Evolutionary conservation across 257 asterid species (phyloP), one percentile per base, ranked within the genome.

Genomic region (Linderniella brevidens): DNA sequence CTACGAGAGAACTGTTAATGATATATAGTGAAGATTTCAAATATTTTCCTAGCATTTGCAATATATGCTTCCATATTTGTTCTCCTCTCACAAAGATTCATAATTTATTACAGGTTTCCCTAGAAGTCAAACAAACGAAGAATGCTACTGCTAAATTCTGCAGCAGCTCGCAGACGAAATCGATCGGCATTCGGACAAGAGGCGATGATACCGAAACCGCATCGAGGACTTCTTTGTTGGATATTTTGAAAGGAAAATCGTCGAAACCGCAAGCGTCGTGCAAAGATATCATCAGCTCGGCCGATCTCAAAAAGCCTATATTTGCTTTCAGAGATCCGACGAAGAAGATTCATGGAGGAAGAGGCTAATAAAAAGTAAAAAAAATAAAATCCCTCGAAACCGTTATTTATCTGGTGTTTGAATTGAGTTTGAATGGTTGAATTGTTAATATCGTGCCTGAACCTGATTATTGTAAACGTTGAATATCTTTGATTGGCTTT

Each of bases 321-420:
- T 72, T 80, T 55, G 52, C 72, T 50, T 82, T 74, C 51, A 74
- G 66, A 66, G 74, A 49, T 64, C 75, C 92, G 13, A 78, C 76
- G 65, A 70, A 68, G 62, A 57, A 68, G 35, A 40, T 59, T 19
- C 70, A 68, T 68, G 48, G 70, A 1, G 70, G 69, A 54, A 73
- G 73, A 49, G 75, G 74, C n/a, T n/a, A 68, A 63, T 62, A 67
- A 62, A 53, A 56, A 43, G 18, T 3, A 40, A 11, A 11, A 8
- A 2, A 40, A 40, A 37, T 37, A 37, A 44, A 44, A 4, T 44
- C 15, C 45, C 45, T 40, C 45, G 45, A 2, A 40, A 40, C 15
- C 15, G 12, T 19, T 44, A 44, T 44, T 16, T 46, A 8, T 17
- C 25, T 17, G 19, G 11, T 17, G 15, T 4, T 11, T 46, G 14